A percentile compares a stretch with the other conserved stretches of the same genome.
These are phyloP conservation scores for Scleroderma citrinum DNA, from an alignment of 768 basidiomycete species.

Conservation along the genomic window DNA sequence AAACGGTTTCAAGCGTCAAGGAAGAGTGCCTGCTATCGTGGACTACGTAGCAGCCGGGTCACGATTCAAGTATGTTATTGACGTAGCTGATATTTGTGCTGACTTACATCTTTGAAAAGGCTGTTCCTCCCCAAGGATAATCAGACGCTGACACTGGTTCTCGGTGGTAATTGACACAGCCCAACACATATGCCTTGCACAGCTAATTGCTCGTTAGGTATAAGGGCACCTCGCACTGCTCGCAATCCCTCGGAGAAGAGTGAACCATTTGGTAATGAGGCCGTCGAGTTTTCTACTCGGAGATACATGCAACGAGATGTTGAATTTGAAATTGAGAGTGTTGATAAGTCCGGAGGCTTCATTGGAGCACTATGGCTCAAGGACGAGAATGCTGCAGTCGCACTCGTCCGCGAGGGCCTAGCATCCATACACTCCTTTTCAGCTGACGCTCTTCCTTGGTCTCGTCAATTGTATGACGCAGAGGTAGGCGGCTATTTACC, in stretches of 20 bases:
- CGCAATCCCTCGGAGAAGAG: conserved; percentile 76
- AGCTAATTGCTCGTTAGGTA: conserved; percentile 45
- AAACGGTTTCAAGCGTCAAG: conserved; percentile 85
- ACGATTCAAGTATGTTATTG: conserved; percentile 73
- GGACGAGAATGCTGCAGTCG: conserved; percentile 77
- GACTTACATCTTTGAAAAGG: conserved; percentile 32
- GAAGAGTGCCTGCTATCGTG: conserved; percentile 77
- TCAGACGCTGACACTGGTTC: conserved; percentile 87
- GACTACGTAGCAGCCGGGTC: conserved; percentile 94
- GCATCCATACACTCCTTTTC: conserved; percentile 87
- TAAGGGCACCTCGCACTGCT: conserved; percentile 85
- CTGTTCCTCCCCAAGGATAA: conserved; percentile 87
- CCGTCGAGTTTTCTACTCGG: conserved; percentile 70
- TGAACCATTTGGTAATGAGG: conserved; percentile 84
- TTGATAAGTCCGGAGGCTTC: conserved; percentile 95
- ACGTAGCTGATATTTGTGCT: neutral
- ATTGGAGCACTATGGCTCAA: conserved; percentile 85
- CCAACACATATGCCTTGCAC: neutral
- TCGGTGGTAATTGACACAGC: conserved; percentile 52
- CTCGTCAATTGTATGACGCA: conserved; percentile 72
- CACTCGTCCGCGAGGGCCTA: conserved; percentile 81
- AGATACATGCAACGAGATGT: conserved; percentile 93
- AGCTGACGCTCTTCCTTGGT: conserved; percentile 76
- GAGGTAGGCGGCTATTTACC: conserved; percentile 48
- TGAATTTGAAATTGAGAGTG: conserved; percentile 84